Base-by-base conservation (phyloP, 371 early-diverging fungal genomes). In the Mucor saturninus region DNA sequence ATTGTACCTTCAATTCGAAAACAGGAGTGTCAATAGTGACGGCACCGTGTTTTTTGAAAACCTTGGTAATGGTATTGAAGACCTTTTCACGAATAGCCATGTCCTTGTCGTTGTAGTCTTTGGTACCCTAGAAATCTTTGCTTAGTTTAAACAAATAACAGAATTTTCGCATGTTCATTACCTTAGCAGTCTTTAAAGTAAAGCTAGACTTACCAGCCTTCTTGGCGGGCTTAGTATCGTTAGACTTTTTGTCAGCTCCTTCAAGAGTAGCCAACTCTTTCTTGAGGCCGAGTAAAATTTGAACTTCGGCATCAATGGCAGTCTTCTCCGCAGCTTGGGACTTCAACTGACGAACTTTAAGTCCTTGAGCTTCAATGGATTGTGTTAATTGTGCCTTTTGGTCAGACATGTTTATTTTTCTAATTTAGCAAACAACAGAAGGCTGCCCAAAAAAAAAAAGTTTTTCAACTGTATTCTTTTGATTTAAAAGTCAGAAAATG, bases 1-100 rank as follows among this genome's bases (percentile, higher is more conserved):
- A 21, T 15, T 2, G 40, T 54, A 85, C 85, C 75, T 95, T 97
- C 57, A 99, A 88, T 77, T 99, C 99, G 84, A 99, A 99, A 35
- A 98, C 98, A 8, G 99, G 99, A 0, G 99, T 99, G 64, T 99
- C 99, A 62, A 99, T 97, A 1, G 98, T 95, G 38, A 98, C 93
- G 39, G 93, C 99, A 49, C 99, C 99, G 81, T 99, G 98, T 62
- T 88, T 87, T 74, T 97, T 94, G 80, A 98, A 99, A 9, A 98
- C 88, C 3, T 65, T 59, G 53, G 85, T 91, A 62, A 97, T 94
- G 21, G 91, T 95, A 9, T 82, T 74, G 66, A 99, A 95, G 46
- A 99, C 93, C 62, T 90, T 75, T 70, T 98, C 94, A 38, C 99
- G 89, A 61, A 98, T 77, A 14, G 95, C 91, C 94, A 96, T 97